Evolutionary conservation across 2,329 filamentous ascomycete species (phyloP).

Genomic region (Delphinella strobiligena): DNA sequence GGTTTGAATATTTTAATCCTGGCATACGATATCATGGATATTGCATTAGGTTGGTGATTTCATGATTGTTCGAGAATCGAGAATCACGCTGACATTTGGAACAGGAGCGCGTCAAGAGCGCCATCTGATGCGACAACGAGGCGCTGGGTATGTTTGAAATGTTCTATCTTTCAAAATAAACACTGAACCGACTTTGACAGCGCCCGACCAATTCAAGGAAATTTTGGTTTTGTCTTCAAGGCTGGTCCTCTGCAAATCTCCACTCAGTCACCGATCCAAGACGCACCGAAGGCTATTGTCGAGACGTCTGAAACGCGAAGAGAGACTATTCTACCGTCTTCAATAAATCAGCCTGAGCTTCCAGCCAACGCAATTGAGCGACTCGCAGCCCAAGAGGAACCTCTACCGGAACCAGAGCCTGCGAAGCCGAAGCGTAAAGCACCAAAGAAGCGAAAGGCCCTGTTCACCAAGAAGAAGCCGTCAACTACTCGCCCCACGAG

Average conservation of each 20-base stretch:
- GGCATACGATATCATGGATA: background rate
- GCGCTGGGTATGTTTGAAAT: slow-evolving; percentile 8
- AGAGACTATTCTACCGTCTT: no score
- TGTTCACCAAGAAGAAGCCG: background rate
- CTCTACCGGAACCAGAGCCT: background rate
- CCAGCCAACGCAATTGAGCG: no score
- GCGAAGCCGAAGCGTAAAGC: background rate
- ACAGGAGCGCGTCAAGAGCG: slow-evolving; percentile 8
- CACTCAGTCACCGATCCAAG: background rate
- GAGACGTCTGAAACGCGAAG: no score
- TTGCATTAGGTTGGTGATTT: no score
- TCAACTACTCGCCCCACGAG: background rate
- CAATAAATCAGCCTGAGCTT: no score
- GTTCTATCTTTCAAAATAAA: background rate
- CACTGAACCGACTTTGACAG: background rate
- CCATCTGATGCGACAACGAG: slow-evolving; percentile 11
- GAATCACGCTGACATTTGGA: background rate
- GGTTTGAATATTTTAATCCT: no score
- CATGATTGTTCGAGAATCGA: no score
- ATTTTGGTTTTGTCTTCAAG: slow-evolving; percentile 5
- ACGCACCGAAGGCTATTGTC: background rate
- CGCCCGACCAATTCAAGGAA: slow-evolving; percentile 4
- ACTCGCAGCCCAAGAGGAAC: background rate
- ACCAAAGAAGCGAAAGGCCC: background rate
- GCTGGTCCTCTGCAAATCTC: slow-evolving; percentile 1